phyloP scores from a whole-genome alignment of 495 filamentous ascomycete genomes.

The Aspergillus indologenus region DNA sequence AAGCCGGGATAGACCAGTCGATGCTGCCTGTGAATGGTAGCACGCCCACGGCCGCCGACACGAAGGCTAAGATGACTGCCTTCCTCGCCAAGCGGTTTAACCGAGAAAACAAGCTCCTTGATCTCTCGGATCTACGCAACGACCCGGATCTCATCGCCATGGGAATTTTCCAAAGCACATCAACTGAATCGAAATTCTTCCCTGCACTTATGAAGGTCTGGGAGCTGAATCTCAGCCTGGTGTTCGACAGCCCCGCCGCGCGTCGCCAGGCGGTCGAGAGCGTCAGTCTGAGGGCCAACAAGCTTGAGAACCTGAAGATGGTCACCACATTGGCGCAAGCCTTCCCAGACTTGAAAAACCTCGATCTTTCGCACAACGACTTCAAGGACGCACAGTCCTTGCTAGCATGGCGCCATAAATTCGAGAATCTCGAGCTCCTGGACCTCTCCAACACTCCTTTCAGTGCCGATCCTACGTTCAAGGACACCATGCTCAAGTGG shows the following conservation, averaged over 20 bases:
- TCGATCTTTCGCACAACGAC: constrained; percentile 80
- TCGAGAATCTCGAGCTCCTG: constrained; percentile 72
- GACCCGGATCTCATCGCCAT: constrained; percentile 66
- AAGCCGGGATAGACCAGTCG: constrained; percentile 26
- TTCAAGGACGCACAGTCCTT: constrained; percentile 58
- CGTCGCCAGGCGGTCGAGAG: constrained; percentile 72
- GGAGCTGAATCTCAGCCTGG: constrained; percentile 44
- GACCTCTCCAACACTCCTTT: constrained; percentile 75
- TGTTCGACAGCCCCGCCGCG: constrained; percentile 59
- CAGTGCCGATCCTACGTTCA: constrained; percentile 57
- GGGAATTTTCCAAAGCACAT: constrained; percentile 69
- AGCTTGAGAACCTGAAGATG: constrained; percentile 62
- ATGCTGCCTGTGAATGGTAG: constrained; percentile 22
- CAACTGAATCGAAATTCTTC: constrained; percentile 83
- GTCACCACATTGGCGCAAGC: constrained; percentile 70
- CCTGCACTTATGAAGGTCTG: constrained; percentile 81
- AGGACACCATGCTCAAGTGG: constrained; percentile 71
- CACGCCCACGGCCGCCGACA: constrained; percentile 41
- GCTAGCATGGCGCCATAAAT: constrained; percentile 69
- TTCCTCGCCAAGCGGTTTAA: constrained; percentile 77
- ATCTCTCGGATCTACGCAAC: constrained; percentile 68
- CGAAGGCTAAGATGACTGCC: constrained; percentile 43
- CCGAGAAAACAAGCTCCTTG: constrained; percentile 63
- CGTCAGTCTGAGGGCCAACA: constrained; percentile 74
- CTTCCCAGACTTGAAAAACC: constrained; percentile 77